Base-by-base conservation (phyloP, 345 rosid species). In the Viola odorata region DNA sequence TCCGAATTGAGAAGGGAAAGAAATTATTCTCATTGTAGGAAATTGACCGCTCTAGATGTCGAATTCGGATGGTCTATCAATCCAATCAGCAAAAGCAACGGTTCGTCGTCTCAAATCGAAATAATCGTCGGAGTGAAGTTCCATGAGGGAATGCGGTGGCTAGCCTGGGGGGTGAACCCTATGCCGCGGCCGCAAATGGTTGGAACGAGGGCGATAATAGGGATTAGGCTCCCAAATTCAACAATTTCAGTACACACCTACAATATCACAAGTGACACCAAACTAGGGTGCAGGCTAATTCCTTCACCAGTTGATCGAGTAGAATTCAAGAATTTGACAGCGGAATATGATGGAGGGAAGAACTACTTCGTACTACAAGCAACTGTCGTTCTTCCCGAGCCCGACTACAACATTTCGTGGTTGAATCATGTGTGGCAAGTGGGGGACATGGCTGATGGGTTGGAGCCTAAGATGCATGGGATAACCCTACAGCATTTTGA, bases 141-240 rank as follows among this genome's bases (percentile, higher is more conserved):
- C 3, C 9, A 53, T 2, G 32, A 53, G 0, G 74, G 57, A 4
- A 14, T n/a, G 7, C 72, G 71, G 15, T 84, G 90, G 90, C 57
- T 84, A 4, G 90, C 82, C 4, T 84, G 90, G 90, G 85, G 90
- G 0, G 73, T 84, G 17, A 84, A 84, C 57, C 90, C 90, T 0
- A 4, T 13, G 1, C 7, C 44, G 5, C 5, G 5, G 39, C 79
- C 82, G 0, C 61, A 62, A 15, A 82, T 84, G 90, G 74, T 80
- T 4, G 86, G 90, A 7, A 84, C 90, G 11, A 53, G 81, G 37
- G 86, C 85, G 49, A 64, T 84, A 37, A 75, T 84, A 7, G 86
- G 76, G 49, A 60, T 80, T 4, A 69, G 41, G 37, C 50, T 45
- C 12, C 61, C 61, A 10, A 60, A 67, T 67, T 65, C 65, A 17